Base-by-base conservation (phyloP, 2,329 filamentous ascomycete species). In the Paradendryphiella salina region DNA sequence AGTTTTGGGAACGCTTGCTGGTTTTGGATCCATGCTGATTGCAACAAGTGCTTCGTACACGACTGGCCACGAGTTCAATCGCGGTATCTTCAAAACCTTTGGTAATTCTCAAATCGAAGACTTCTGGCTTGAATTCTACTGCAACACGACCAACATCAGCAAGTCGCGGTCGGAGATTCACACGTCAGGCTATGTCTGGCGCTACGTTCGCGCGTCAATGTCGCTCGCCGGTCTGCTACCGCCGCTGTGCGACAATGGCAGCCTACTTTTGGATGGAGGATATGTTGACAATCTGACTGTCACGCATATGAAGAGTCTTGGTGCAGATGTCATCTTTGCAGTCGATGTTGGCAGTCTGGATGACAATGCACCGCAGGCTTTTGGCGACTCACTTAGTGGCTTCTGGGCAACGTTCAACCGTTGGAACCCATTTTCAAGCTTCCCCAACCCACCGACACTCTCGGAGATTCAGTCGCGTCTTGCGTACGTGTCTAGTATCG, bases 41-140 rank as follows among this genome's bases (percentile, higher is more conserved):
- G 1, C 1, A 0, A 11, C 1, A 42, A 76, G 73, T 5, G 90
- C 90, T 6, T 96, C 93, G 1, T 99, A 99, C 75, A 99, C 95
- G 0, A 99, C 94, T 0, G 94, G 94, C 0, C 94, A 99, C 69
- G 94, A 99, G 67, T 99, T 99, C 82, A 99, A 99, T 65, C 89
- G 94, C 5, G 94, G 94, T 33, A 96, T 99, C 59, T 99, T 96
- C 83, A 99, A 99, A 74, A 91, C 93, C 0, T 96, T 99, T 71
- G 94, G 92, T 11, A 90, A 96, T 66, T 89, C 90, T 8, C 94
- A 97, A 70, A 97, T 99, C 50, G 94, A 99, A 75, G 94, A 99
- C 72, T 99, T 97, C 67, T 99, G 94, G 94, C 82, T 99, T 9
- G 91, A 96, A 62, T 99, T 90, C 72, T 99, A 99, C 76, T 99